Base-by-base conservation (phyloP, 306 rosid species). In the Cicer chorassanicum region DNA sequence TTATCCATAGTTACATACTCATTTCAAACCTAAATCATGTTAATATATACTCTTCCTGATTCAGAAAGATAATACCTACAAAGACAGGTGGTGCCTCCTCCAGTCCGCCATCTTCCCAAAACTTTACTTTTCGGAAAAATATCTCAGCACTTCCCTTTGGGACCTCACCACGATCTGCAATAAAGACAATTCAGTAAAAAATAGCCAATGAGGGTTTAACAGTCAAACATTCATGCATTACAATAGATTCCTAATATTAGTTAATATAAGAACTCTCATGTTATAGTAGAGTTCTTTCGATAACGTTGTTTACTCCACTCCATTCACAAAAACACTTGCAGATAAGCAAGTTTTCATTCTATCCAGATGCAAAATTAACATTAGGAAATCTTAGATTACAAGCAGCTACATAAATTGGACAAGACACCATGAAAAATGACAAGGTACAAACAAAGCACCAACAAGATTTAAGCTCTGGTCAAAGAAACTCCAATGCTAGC, bases 31-130 rank as follows among this genome's bases (percentile, higher is more conserved):
- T 41, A 71, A 60, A 76, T 70, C 72, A 65, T 80, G 56, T 39
- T 48, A 62, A 56, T 21, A 61, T 12, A 57, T 55, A 79, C 74
- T 77, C 66, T 72, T 76, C 86, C 78, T 67, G 77, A 81, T 84
- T 85, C 79, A 66, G 87, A 83, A 86, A 85, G 82, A 89, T 91
- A 89, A 91, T 88, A 91, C 97, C 93, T 88, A 91, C 95, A 91
- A 91, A 91, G 93, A 91, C 87, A 91, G 97, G 97, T 41, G 97
- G 97, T 73, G 97, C 96, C 74, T 92, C 97, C 81, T 86, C 88
- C 81, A 88, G 80, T 54, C 87, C 93, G 4, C 86, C 97, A 36
- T 92, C 97, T 80, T 85, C 89, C 97, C 97, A 92, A 74, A 92
- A 92, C 78, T 89, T 92, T 42, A 89, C 96, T 81, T 88, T 92